Base-by-base conservation (phyloP, 805 yeast genomes). In the Wickerhamomyces alni region DNA sequence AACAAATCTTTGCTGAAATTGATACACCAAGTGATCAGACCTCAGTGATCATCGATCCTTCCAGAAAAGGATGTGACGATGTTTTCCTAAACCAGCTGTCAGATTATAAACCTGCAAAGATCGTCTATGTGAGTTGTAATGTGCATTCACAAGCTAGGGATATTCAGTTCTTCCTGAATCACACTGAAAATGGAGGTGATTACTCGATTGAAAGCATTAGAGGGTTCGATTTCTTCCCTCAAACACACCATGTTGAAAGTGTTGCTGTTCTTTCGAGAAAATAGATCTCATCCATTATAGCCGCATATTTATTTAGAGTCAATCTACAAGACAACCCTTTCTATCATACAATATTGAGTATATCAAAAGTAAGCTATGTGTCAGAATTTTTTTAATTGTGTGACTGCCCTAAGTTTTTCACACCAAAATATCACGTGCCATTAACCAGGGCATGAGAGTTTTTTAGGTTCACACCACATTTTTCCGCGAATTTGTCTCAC, bases 81-180 rank as follows among this genome's bases (percentile, higher is more conserved):
- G 77, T 78, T 9, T 93, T 93, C 57, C 69, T 93, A 62, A 78
- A 82, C 48, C 99, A 93, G 65, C 69, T 93, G 41, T 74, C 93
- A 17, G 86, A 70, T 17, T 93, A 85, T 62, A 69, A 75, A 45
- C 98, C 99, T 3, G 83, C 83, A 13, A 80, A 80, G 51, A 78
- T 93, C 39, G 94, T 93, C n/a, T 93, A 93, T 63, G 85, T 93
- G 41, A 87, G 96, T 45, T 93, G 99, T 69, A 93, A 93, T 57
- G 99, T 93, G 36, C 97, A 91, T 65, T 87, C 96, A 16, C 99
- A 93, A 63, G 98, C 98, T 5, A 71, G 98, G 52, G 99, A 93
- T 59, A 59, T 93, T 34, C 91, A 87, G 50, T 88, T 79, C 68
- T 85, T 93, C 55, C 60, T 89, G 41, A 75, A 72, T 45, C 71